A percentile compares a stretch with the other conserved stretches of the same genome.
These are phyloP conservation scores for Entrophospora sp. DNA, from an alignment of 192 early-diverging fungal species.

Conservation along the genomic window DNA sequence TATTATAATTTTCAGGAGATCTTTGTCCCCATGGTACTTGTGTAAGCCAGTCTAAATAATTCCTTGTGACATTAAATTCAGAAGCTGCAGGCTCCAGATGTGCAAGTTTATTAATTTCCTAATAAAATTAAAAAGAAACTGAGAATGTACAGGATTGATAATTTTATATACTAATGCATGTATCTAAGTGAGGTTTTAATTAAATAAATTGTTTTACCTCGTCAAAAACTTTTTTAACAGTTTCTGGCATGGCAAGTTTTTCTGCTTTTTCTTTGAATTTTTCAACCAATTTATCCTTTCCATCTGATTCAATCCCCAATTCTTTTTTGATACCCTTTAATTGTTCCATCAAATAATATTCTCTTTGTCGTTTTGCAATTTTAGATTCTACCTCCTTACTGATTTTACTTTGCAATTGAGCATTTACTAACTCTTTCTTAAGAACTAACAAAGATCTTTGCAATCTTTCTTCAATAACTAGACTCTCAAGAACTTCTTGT, in stretches of 20 bases:
- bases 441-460: constrained; percentile 87
- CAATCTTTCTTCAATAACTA: constrained; percentile 83
- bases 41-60: constrained; percentile 98
- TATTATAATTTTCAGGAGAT: constrained; percentile 87
- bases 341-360: constrained; percentile 99
- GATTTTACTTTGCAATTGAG: constrained; percentile 96
- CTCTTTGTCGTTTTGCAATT: constrained; percentile 94
- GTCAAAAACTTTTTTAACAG: constrained; percentile 93
- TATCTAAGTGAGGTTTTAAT: too few species aligned
- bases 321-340: constrained; percentile 99
- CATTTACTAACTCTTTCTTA: constrained; percentile 97
- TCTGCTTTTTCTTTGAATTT: constrained; percentile 83
- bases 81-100: constrained; percentile 91
- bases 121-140: not conserved
- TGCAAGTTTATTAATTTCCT: constrained; percentile 88
- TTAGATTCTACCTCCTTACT: constrained; percentile 96
- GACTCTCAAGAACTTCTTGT: constrained; percentile 83
- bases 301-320: constrained; percentile 93
- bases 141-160: not conserved
- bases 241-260: constrained; percentile 81
- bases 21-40: constrained; percentile 94
- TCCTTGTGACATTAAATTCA: constrained; percentile 97
- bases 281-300: constrained; percentile 95
- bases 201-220: too few species aligned
- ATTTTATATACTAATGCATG: too few species aligned